phyloP scores from a whole-genome alignment of 176 grass and related monocot species.

The Oryza australiensis region DNA sequence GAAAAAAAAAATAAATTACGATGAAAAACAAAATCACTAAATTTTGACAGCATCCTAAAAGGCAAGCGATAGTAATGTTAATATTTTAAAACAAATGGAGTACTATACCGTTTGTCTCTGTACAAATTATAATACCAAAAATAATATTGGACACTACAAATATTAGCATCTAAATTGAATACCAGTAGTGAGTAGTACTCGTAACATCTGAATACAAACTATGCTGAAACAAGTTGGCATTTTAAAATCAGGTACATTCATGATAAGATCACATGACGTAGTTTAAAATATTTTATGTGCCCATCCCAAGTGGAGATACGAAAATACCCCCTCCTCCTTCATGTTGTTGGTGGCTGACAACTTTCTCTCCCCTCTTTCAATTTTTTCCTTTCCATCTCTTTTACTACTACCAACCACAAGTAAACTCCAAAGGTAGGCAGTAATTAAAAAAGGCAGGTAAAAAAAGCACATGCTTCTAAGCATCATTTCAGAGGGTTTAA shows the following conservation, averaged over 20 bases:
- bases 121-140: no score
- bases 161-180: neutral
- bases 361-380: slow-evolving; percentile 20
- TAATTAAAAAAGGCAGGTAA: neutral
- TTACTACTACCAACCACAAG: slow-evolving; percentile 26
- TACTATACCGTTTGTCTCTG: no score
- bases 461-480: neutral
- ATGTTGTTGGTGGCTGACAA: slow-evolving; percentile 26
- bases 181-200: no score
- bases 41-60: no score
- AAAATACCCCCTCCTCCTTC: neutral
- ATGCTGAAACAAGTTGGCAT: neutral
- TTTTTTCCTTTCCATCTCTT: neutral
- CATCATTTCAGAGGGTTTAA: slow-evolving; percentile 15
- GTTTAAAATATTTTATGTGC: neutral
- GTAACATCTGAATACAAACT: neutral
- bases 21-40: no score
- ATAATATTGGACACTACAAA: no score
- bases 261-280: neutral
- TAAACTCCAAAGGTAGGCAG: slow-evolving; percentile 30
- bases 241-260: neutral
- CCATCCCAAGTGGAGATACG: slow-evolving; percentile 26
- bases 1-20: no score
- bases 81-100: no score
- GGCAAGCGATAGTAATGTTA: no score